Conservation (phyloP, 2,329 filamentous ascomycete species). For the Cladophialophora exuberans region DNA sequence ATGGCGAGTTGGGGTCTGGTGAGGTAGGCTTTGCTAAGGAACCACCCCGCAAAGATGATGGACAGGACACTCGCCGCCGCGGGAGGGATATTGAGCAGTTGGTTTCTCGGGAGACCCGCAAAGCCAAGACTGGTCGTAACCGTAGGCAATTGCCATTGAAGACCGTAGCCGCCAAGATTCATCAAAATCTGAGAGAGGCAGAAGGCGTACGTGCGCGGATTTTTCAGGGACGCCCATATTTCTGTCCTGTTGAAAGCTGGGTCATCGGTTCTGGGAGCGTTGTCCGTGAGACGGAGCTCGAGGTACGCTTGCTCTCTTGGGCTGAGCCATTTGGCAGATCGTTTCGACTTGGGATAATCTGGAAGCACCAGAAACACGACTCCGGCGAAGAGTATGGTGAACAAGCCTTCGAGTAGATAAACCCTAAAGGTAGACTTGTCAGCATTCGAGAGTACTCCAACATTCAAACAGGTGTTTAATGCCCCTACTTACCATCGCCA, state of each 20-base stretch:
- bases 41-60: constrained; percentile 46
- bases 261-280: constrained; percentile 47
- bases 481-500: constrained; percentile 32
- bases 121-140: constrained; percentile 47
- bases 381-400: constrained; percentile 45
- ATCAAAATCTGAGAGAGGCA: constrained; percentile 52
- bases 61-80: constrained; percentile 46
- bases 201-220: constrained; percentile 51
- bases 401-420: constrained; percentile 50
- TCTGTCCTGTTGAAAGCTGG: constrained; percentile 46
- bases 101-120: constrained; percentile 48
- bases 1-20: constrained; percentile 47
- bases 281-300: constrained; percentile 49
- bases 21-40: constrained; percentile 45
- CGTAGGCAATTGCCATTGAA: constrained; percentile 49
- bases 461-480: neutral
- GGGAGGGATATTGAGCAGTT: constrained; percentile 52
- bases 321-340: constrained; percentile 51
- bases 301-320: constrained; percentile 54
- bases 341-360: constrained; percentile 49
- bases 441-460: neutral
- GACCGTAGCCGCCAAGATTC: constrained; percentile 50
- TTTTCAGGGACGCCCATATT: constrained; percentile 44
- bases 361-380: constrained; percentile 47
- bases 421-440: constrained; percentile 35